Evolutionary conservation across 345 rosid genomes (phyloP).

Genomic region (Rhodamnia rubescens): DNA sequence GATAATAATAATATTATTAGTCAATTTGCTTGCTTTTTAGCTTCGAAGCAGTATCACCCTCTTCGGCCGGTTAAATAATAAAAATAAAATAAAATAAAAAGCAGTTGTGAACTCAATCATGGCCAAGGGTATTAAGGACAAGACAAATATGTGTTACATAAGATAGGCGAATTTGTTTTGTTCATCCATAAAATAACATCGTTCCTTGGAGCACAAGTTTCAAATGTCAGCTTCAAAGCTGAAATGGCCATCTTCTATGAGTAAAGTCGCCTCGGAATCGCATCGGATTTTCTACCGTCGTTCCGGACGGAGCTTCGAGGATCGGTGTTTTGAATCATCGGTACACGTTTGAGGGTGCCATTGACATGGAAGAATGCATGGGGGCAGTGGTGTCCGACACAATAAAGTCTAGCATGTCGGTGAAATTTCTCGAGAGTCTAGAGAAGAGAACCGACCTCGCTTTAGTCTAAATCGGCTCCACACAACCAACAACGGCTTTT

Average conservation of each 20-base stretch:
- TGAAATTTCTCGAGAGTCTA: too few relatives aligned
- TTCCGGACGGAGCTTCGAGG: too few relatives aligned
- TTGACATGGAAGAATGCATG: too few relatives aligned
- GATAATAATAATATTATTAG: not conserved
- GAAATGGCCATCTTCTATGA: too few relatives aligned
- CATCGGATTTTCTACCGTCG: too few relatives aligned
- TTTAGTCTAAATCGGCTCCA: too few relatives aligned
- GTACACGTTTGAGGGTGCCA: not conserved
- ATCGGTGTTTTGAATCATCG: not conserved
- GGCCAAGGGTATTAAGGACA: not conserved
- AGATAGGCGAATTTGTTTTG: not conserved
- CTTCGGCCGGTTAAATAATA: not conserved
- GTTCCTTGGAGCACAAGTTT: not conserved
- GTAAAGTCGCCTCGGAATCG: too few relatives aligned
- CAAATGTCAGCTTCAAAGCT: not conserved
- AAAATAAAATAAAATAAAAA: too few relatives aligned
- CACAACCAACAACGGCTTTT: too few relatives aligned
- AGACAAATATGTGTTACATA: not conserved
- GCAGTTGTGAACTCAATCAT: not conserved
- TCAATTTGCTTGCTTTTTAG: not conserved
- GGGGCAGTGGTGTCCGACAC: too few relatives aligned
- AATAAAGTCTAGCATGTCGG: too few relatives aligned
- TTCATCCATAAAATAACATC: not conserved
- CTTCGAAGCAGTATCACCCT: not conserved
- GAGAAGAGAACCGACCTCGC: too few relatives aligned